Evolutionary conservation across 108 stramenopile genomes (phyloP).

Genomic region (Nannochloropsis gaditana): DNA sequence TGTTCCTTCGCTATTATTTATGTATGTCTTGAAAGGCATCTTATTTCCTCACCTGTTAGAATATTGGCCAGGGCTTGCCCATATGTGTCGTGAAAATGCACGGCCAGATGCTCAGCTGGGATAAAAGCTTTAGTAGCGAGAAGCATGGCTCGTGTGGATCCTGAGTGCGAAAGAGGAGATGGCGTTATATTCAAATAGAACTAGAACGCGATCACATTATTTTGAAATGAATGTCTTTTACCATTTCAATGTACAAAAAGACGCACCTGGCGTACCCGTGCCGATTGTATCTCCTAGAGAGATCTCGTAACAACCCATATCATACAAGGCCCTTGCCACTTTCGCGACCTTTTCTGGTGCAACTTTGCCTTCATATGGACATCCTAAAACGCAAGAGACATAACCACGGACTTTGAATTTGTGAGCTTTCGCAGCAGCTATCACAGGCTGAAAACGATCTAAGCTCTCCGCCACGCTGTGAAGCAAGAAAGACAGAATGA

Average conservation of each 20-base stretch:
- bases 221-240: no score
- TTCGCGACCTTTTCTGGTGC: conserved; percentile 59
- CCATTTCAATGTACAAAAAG: no score
- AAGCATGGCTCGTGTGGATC: conserved; percentile 53
- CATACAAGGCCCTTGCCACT: conserved; percentile 59
- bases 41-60: conserved; percentile 58
- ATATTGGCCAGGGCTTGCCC: conserved; percentile 79
- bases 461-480: conserved; percentile 66
- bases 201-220: background rate
- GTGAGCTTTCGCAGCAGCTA: conserved; percentile 47
- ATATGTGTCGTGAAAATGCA: conserved; percentile 85
- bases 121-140: conserved; percentile 35
- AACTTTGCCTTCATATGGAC: conserved; percentile 72
- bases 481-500: background rate
- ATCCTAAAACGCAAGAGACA: conserved; percentile 74
- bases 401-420: conserved; percentile 70
- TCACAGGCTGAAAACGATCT: conserved; percentile 62
- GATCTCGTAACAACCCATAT: conserved; percentile 76
- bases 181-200: background rate
- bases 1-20: no score
- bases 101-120: conserved; percentile 56
- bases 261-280: conserved; percentile 60
- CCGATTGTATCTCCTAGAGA: conserved; percentile 82
- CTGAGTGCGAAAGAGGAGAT: background rate
- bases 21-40: no score